Evolutionary conservation across 805 yeast species (phyloP).

Genomic region (Blastobotrys peoriensis): DNA sequence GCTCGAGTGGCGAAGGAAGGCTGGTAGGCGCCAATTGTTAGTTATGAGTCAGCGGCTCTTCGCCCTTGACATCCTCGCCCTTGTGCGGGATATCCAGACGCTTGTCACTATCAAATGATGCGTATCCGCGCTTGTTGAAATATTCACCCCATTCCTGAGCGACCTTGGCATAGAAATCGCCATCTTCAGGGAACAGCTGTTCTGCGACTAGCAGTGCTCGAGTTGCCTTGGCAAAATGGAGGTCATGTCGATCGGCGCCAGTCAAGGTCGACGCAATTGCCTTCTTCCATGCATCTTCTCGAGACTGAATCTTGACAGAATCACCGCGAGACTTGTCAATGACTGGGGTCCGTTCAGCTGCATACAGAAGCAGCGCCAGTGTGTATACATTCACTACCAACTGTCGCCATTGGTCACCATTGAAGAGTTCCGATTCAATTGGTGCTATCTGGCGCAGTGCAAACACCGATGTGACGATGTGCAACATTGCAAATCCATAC

Average conservation of each 20-base stretch:
- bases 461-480: slow-evolving; percentile 26
- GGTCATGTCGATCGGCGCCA: slow-evolving; percentile 10
- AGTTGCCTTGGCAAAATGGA: slow-evolving; percentile 14
- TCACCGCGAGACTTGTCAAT: slow-evolving; percentile 12
- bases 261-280: slow-evolving; percentile 17
- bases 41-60: too few relatives aligned
- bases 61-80: too few relatives aligned
- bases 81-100: too few relatives aligned
- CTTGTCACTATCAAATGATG: too few relatives aligned
- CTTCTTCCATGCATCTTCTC: slow-evolving; percentile 14
- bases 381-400: slow-evolving; percentile 16
- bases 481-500: slow-evolving; percentile 27
- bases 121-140: not conserved
- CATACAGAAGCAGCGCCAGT: slow-evolving; percentile 14
- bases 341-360: slow-evolving; percentile 17
- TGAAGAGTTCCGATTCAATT: slow-evolving; percentile 9
- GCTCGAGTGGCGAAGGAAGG: too few relatives aligned
- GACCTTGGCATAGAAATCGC: slow-evolving; percentile 12
- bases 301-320: slow-evolving; percentile 6
- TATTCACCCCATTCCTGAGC: slow-evolving; percentile 10
- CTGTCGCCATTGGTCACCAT: slow-evolving; percentile 10
- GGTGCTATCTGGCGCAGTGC: slow-evolving; percentile 21
- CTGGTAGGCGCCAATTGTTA: too few relatives aligned
- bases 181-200: slow-evolving; percentile 4
- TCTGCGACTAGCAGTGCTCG: slow-evolving; percentile 13